A percentile compares a stretch with the other conserved stretches of the same genome.
Conservation (phyloP, 441 rosid genomes). For the Syzygium malaccense region DNA sequence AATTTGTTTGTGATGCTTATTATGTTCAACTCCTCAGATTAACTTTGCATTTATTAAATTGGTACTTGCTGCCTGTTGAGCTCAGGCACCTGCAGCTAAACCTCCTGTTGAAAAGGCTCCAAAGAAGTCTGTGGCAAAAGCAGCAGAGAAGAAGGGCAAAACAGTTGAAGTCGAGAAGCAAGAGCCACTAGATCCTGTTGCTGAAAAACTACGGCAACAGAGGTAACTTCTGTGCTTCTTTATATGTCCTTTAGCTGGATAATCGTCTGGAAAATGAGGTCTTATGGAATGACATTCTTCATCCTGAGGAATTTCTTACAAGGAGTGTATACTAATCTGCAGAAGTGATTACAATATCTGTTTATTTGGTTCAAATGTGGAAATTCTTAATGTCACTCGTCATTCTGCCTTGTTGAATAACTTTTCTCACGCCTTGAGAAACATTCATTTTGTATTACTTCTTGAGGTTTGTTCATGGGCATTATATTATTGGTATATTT, state of each 20-base stretch:
- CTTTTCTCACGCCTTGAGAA: background rate
- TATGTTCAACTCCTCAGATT: background rate
- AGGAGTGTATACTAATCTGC: background rate
- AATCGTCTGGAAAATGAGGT: background rate
- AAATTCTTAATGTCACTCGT: background rate
- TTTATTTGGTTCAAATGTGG: background rate
- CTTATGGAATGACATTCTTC: background rate
- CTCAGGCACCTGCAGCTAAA: constrained; percentile 4
- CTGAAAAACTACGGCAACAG: constrained; percentile 6
- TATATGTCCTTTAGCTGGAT: background rate
- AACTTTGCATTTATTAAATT: background rate
- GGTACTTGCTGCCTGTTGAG: background rate
- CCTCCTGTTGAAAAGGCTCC: constrained; percentile 9
- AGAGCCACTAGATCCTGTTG: constrained; percentile 6
- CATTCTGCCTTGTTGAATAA: background rate
- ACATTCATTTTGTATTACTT: background rate
- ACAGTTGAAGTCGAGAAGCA: background rate
- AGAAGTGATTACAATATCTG: background rate
- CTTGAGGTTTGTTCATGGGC: background rate
- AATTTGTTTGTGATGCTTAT: background rate
- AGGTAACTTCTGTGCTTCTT: background rate
- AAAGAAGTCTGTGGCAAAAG: constrained; percentile 5
- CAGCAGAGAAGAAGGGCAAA: constrained; percentile 2
- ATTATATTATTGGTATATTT: background rate
- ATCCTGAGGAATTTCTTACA: background rate